Evolutionary conservation across 306 rosid species (phyloP).

Genomic region (Quercus wislizeni): DNA sequence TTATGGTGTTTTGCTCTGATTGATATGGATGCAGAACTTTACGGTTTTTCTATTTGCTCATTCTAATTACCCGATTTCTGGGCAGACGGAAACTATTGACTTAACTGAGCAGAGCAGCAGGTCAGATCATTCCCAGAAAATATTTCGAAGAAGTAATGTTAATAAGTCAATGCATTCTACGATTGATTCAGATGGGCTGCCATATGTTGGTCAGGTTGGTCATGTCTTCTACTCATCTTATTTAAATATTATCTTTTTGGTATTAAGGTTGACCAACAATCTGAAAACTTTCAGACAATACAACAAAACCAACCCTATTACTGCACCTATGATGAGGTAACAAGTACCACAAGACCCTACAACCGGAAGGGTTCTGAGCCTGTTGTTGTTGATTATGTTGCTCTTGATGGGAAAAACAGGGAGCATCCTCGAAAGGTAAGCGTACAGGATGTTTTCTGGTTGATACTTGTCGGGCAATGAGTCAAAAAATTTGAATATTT

Average conservation of each 20-base stretch:
- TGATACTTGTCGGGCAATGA: background rate
- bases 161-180: conserved; percentile 36
- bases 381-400: conserved; percentile 79
- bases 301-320: conserved; percentile 71
- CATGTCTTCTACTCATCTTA: background rate
- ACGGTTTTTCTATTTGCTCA: background rate
- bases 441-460: background rate
- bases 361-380: conserved; percentile 78
- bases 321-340: conserved; percentile 57
- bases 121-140: conserved; percentile 32
- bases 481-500: background rate
- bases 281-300: conserved; percentile 56
- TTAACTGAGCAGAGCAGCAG: conserved; percentile 48
- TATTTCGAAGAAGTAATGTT: conserved; percentile 62
- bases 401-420: conserved; percentile 67
- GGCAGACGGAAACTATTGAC: conserved; percentile 87
- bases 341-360: conserved; percentile 14
- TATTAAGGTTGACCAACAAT: background rate
- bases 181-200: conserved; percentile 92
- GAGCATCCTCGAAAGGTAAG: conserved; percentile 64
- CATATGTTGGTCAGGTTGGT: conserved; percentile 97
- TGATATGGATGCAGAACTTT: background rate
- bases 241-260: too few relatives aligned
- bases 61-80: background rate
- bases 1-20: background rate